These are phyloP conservation scores for Hirschfeldia incana DNA, from an alignment of 345 rosid species.

Conservation along the genomic window DNA sequence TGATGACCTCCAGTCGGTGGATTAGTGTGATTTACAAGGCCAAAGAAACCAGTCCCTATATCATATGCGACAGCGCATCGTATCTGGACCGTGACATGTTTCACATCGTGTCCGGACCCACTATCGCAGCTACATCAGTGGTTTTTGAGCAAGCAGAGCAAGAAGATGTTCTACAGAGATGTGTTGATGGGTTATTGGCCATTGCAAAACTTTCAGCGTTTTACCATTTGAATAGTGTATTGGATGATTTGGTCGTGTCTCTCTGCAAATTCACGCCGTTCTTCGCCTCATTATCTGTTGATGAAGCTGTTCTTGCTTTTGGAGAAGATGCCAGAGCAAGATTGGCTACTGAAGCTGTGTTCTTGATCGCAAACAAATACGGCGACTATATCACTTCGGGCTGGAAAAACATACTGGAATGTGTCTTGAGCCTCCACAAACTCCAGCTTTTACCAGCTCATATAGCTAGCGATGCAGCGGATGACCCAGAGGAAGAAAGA, in stretches of 20 bases:
- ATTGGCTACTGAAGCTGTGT: conserved; percentile 62
- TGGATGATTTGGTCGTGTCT: conserved; percentile 72
- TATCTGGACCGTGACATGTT: conserved; percentile 69
- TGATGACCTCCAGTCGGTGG: conserved; percentile 68
- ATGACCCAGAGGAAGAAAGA: conserved; percentile 49
- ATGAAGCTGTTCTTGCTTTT: conserved; percentile 58
- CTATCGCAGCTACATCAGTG: conserved; percentile 72
- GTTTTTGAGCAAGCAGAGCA: conserved; percentile 74
- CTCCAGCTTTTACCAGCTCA: conserved; percentile 65
- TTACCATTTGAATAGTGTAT: conserved; percentile 51
- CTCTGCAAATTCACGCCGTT: conserved; percentile 67
- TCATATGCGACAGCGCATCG: conserved; percentile 51
- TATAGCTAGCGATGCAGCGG: conserved; percentile 59
- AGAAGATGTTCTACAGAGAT: conserved; percentile 60
- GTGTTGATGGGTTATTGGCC: conserved; percentile 67
- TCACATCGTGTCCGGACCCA: conserved; percentile 57
- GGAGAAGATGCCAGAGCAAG: conserved; percentile 65
- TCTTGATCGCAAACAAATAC: conserved; percentile 62
- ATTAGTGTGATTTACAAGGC: conserved; percentile 65
- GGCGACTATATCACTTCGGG: conserved; percentile 65
- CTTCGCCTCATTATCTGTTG: conserved; percentile 48
- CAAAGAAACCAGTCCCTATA: conserved; percentile 56
- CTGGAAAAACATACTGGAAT: conserved; percentile 65
- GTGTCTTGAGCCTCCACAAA: conserved; percentile 61
- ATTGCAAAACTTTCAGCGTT: conserved; percentile 66